Evolutionary conservation across 2,329 filamentous ascomycete genomes (phyloP), one percentile per base, ranked within the genome.

Genomic region (Fusarium tupiense): DNA sequence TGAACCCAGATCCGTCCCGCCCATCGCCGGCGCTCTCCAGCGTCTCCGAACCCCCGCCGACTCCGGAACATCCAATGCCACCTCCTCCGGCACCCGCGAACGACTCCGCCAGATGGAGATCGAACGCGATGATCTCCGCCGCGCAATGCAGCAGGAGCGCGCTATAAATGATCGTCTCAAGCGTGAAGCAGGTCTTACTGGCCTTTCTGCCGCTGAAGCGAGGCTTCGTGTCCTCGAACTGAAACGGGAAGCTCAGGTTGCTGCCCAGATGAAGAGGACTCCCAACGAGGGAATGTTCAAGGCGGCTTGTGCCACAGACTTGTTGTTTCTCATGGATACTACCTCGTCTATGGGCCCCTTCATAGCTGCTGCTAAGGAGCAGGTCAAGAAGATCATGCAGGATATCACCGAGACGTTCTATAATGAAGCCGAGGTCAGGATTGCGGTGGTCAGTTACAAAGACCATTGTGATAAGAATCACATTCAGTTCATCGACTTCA

Each of bases 261-360:
- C 69, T 2, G 69, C 67, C 3, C 52, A 67, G 11, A n/a, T 66
- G 35, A 71, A 49, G 0, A 60, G 56, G 50, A 38, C 67, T 20
- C 63, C 68, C n/a, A 72, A 38, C 3, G 64, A 62, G 12, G 81
- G 80, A 12, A 65, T 84, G 22, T 83, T 83, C 72, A 80, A 80
- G 61, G 52, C 63, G 5, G 76, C 77, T 5, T 83, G 80, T 63
- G 79, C 82, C 1, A 83, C 81, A 8, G 83, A 84, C 54, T 31
- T 84, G 40, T 60, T 84, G 2, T 84, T 84, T 54, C 77, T 84
- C 33, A 80, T 84, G 14, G 83, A 84, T 63, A 82, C 80, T 2
- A 84, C 83, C 0, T 64, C 64, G 0, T 84, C 82, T 1, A 84
- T 84, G 83, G 12, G 22, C 0, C 38, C 60, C 0, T 79, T 81